A percentile compares a stretch with the other conserved stretches of the same genome.
These are phyloP conservation scores for Dissophora globulifera DNA, from an alignment of 192 early-diverging fungal genomes.

Conservation along the genomic window DNA sequence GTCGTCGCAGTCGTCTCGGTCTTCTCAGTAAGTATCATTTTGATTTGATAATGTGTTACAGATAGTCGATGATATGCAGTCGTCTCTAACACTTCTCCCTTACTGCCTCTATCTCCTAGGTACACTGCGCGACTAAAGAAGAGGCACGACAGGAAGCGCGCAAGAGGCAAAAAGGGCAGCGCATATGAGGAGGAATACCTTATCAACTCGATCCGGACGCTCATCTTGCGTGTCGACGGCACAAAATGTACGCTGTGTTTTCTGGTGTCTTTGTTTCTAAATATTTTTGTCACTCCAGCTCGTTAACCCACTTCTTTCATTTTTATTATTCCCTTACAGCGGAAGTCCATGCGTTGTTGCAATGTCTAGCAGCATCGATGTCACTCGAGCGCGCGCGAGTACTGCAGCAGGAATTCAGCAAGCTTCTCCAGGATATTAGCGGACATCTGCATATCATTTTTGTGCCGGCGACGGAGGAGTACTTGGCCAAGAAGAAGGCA, in stretches of 20 bases:
- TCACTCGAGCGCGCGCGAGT: slow-evolving; percentile 56
- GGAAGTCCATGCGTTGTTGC: slow-evolving; percentile 65
- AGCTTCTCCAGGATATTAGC: slow-evolving; percentile 57
- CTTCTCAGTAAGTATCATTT: slow-evolving; percentile 46
- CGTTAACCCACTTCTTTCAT: not conserved
- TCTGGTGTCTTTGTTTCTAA: not conserved
- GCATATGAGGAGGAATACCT: slow-evolving; percentile 93
- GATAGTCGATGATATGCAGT: too few relatives aligned
- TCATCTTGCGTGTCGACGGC: slow-evolving; percentile 64
- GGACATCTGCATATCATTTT: slow-evolving; percentile 59
- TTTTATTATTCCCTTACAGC: slow-evolving; percentile 29
- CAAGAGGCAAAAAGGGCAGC: slow-evolving; percentile 90
- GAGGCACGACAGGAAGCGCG: slow-evolving; percentile 79
- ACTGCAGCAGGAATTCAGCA: slow-evolving; percentile 61
- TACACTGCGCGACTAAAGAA: slow-evolving; percentile 78
- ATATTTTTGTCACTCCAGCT: too few relatives aligned
- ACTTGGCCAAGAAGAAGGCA: slow-evolving; percentile 48
- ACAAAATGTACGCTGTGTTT: slow-evolving; percentile 63
- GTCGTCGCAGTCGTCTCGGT: slow-evolving; percentile 56
- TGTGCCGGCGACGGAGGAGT: slow-evolving; percentile 56
- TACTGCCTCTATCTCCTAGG: slow-evolving; percentile 38
- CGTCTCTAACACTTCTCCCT: not conserved
- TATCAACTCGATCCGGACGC: slow-evolving; percentile 73
- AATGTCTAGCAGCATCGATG: slow-evolving; percentile 61
- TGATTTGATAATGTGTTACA: too few relatives aligned